A percentile compares a stretch with the other conserved stretches of the same genome.
Conservation (phyloP, 495 filamentous ascomycete genomes). For the Xanthoparmelia taractica region DNA sequence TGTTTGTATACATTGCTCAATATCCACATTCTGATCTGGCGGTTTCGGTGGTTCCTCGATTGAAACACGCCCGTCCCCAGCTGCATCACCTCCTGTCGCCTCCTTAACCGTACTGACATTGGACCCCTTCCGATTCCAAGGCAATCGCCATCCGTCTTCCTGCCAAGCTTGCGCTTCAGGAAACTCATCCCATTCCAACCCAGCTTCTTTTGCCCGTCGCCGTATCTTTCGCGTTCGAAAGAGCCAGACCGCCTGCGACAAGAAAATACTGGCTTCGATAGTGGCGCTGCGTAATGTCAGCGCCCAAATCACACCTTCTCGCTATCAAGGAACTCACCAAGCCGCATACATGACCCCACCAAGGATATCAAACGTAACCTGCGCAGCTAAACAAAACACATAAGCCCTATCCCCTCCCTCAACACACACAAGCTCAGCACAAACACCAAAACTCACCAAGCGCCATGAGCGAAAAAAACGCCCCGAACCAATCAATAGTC, state of each 20-base stretch:
- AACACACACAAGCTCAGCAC: no score
- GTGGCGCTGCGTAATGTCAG: constrained; percentile 29
- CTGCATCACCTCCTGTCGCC: neutral
- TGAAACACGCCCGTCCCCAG: neutral
- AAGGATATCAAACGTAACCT: constrained; percentile 61
- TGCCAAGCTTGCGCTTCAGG: constrained; percentile 29
- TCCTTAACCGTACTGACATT: neutral
- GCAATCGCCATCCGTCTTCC: constrained; percentile 1
- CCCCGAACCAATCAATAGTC: constrained; percentile 59
- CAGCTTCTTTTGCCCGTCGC: constrained; percentile 46
- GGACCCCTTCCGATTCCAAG: neutral
- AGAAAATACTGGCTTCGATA: constrained; percentile 60
- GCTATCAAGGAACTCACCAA: constrained; percentile 42
- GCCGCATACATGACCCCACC: constrained; percentile 63
- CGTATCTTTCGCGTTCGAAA: constrained; percentile 54
- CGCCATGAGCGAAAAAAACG: constrained; percentile 67
- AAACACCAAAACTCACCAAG: constrained; percentile 41
- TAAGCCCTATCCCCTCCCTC: neutral
- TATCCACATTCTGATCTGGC: neutral
- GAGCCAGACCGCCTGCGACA: constrained; percentile 60
- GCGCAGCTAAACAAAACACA: constrained; percentile 41
- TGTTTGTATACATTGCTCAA: neutral
- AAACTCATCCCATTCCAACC: constrained; percentile 57
- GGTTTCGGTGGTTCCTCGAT: neutral
- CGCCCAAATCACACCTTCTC: neutral